phyloP scores from a whole-genome alignment of 75 land plant species.

The Isoetes taiwanensis region DNA sequence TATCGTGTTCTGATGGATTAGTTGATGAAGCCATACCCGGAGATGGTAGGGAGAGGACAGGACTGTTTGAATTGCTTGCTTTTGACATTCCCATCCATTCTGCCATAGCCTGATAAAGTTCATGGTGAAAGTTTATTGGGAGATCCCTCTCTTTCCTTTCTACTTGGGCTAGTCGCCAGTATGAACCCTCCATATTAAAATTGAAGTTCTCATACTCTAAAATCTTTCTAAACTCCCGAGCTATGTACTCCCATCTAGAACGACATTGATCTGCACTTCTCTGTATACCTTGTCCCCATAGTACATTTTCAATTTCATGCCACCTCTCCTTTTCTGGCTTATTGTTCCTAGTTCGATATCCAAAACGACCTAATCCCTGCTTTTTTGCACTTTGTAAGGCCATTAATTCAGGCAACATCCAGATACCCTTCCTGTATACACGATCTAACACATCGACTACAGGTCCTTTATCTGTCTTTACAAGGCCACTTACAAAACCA shows the following conservation, averaged over 20 bases:
- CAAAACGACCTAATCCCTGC: background rate
- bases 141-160: conserved; percentile 3
- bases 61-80: no score
- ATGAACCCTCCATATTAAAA: background rate
- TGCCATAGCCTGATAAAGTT: background rate
- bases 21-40: no score
- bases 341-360: background rate
- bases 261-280: conserved; percentile 5
- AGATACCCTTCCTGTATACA: background rate
- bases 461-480: no score
- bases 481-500: no score
- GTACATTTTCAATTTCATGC: conserved; percentile 4
- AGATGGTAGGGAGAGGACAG: no score
- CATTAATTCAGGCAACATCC: conserved; percentile 1
- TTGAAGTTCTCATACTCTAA: background rate
- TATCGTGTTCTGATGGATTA: no score
- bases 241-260: background rate
- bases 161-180: background rate
- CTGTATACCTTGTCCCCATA: background rate
- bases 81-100: conserved; percentile 7
- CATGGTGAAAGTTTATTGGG: background rate
- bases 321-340: conserved; percentile 1
- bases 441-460: no score
- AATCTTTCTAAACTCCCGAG: conserved; percentile 1
- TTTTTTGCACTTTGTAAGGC: background rate